A percentile compares a stretch with the other conserved stretches of the same genome.
These are phyloP conservation scores for Cryomyces minteri DNA, from an alignment of 495 filamentous ascomycete species.

Conservation along the genomic window DNA sequence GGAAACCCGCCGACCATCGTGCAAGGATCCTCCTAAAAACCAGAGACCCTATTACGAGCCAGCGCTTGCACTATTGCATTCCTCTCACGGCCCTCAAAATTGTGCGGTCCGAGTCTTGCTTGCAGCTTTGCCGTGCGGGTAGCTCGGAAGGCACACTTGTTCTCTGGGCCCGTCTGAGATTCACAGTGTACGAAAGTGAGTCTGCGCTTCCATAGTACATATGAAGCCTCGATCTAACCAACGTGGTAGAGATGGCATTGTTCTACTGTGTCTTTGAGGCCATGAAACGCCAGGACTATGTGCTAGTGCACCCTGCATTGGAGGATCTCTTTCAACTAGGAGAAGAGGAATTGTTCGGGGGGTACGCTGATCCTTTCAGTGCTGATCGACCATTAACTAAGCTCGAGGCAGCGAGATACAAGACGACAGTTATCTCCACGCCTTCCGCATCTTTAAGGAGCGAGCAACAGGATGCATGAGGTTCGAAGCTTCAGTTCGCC, in stretches of 20 bases:
- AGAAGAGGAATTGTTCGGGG: slow-evolving; percentile 41
- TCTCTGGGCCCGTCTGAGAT: slow-evolving; percentile 39
- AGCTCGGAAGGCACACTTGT: slow-evolving; percentile 22
- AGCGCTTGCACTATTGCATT: slow-evolving; percentile 27
- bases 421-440: slow-evolving; percentile 52
- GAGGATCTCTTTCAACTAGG: slow-evolving; percentile 45
- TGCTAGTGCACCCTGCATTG: slow-evolving; percentile 28
- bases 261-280: slow-evolving; percentile 64
- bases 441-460: slow-evolving; percentile 54
- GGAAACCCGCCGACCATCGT: slow-evolving; percentile 32
- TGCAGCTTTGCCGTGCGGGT: slow-evolving; percentile 35
- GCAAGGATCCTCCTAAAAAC: slow-evolving; percentile 38
- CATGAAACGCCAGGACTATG: slow-evolving; percentile 47
- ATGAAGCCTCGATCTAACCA: slow-evolving; percentile 1
- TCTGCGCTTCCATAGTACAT: neutral
- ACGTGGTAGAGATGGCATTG: slow-evolving; percentile 42
- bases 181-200: slow-evolving; percentile 39
- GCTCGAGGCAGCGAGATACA: slow-evolving; percentile 37
- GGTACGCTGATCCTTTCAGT: slow-evolving; percentile 25
- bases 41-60: slow-evolving; percentile 15
- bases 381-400: slow-evolving; percentile 5
- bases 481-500: slow-evolving; percentile 26
- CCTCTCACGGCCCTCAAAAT: slow-evolving; percentile 34
- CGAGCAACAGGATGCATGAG: slow-evolving; percentile 37
- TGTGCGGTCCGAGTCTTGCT: slow-evolving; percentile 29